phyloP scores from a whole-genome alignment of 177 flowering plant species.

The Vitis hybrid region DNA sequence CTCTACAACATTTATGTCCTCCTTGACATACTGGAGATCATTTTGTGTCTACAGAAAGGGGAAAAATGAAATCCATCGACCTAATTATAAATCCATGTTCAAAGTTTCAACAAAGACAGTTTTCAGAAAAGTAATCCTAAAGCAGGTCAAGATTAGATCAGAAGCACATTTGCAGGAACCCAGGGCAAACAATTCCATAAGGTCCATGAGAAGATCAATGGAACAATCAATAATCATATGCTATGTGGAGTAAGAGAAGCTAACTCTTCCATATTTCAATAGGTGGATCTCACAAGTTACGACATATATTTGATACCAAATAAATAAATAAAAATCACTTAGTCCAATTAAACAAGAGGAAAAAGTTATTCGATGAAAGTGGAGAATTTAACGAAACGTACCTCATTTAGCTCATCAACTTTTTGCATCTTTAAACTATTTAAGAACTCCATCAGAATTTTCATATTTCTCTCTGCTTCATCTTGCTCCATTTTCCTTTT shows the following conservation, averaged over 20 bases:
- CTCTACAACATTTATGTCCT: constrained; percentile 80
- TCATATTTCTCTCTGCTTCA: constrained; percentile 94
- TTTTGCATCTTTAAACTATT: constrained; percentile 77
- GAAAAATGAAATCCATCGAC: constrained; percentile 1
- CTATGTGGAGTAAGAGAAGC: not conserved
- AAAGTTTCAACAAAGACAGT: not conserved
- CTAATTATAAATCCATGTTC: not conserved
- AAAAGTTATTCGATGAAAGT: not conserved
- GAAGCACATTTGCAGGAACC: not conserved
- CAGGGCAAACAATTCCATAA: not conserved
- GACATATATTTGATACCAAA: not conserved
- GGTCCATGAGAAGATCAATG: not conserved
- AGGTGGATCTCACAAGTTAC: not conserved
- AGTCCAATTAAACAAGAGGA: not conserved
- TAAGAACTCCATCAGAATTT: constrained; percentile 80
- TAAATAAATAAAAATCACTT: not conserved
- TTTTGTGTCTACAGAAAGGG: constrained; percentile 56
- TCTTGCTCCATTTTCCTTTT: constrained; percentile 96
- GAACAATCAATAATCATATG: not conserved
- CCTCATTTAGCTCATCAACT: constrained; percentile 88
- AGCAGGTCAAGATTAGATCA: not conserved
- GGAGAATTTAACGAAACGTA: constrained; percentile 18
- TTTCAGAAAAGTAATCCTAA: not conserved
- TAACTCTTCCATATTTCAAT: not conserved
- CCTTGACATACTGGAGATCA: constrained; percentile 87